Evolutionary conservation across 1,284 basidiomycete genomes (phyloP), one percentile per base, ranked within the genome.

Genomic region (Puccinia hordei): DNA sequence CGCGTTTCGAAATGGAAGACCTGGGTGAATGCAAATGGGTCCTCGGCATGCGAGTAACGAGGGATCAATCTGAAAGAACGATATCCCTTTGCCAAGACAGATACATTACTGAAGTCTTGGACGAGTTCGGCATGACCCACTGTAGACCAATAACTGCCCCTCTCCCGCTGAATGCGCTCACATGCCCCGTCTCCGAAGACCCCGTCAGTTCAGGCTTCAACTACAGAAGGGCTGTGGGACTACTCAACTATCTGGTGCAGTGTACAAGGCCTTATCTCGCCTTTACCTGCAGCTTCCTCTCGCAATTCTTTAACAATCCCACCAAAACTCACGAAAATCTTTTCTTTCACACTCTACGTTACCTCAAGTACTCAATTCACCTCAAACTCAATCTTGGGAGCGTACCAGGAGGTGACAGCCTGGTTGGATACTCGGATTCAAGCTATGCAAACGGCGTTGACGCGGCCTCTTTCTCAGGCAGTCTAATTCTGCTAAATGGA

Each of bases 1-100:
- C 8, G 17, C 35, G 55, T 27, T 74, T 57, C 33, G 24, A 74
- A 30, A 74, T 74, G 72, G 72, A 74, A 19, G 72, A 74, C 35
- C 24, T 74, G 5, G 72, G 72, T 4, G 33, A 38, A 19, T 13
- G 12, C 10, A 24, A 17, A 3, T 68, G 17, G 12, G 65, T 41
- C 9, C 33, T 68, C 2, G 65, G 65, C 15, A 68, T 68, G 12
- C 3, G 35, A 10, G 33, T 68, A 68, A 68, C 61, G 35, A 53
- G 19, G 27, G 35, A 46, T 49, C 19, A 12, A 19, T 8, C 5
- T 30, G 9, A 30, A 19, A n/a, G 27, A 49, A 69, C 69, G 13
- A n/a, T 72, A 24, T 51, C 69, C 2, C 30, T 72, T 5, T 30
- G 17, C 30, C 69, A 72, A 22, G 65, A 66, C 24, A 4, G n/a